Conservation (phyloP, 2,329 filamentous ascomycete genomes). For the Bipolaris victoriae region DNA sequence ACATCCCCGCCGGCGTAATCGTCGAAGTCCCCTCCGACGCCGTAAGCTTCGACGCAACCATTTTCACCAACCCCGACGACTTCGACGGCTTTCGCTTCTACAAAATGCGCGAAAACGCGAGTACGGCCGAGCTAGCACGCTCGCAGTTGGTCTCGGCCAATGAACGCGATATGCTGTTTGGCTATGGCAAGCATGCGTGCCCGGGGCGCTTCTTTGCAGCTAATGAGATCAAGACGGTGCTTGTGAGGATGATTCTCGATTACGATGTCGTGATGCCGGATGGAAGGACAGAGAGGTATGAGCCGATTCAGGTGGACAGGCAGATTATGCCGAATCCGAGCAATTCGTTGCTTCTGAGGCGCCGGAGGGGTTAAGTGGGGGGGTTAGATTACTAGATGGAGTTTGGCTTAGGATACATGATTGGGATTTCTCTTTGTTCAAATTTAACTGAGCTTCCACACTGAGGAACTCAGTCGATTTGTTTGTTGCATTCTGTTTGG, state of each 20-base stretch:
- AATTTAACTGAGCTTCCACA: no score
- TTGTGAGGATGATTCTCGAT: background rate
- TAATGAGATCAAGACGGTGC: background rate
- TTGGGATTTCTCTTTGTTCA: no score
- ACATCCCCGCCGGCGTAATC: slow-evolving; percentile 32
- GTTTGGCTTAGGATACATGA: no score
- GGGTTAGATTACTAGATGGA: no score
- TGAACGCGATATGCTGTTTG: background rate
- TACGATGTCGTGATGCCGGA: background rate
- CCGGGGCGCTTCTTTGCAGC: background rate
- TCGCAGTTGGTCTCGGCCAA: background rate
- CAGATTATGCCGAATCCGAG: background rate
- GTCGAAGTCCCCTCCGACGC: background rate
- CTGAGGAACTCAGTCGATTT: background rate
- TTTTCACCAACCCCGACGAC: background rate
- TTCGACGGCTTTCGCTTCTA: background rate
- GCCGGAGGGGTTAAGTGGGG: background rate
- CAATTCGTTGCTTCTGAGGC: background rate
- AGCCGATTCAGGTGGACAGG: background rate
- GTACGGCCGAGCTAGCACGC: background rate
- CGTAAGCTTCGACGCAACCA: background rate
- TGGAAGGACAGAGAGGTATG: background rate
- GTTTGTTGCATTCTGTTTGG: background rate
- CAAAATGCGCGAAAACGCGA: background rate
- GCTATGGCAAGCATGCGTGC: background rate